Conservation (phyloP, 2,329 filamentous ascomycete species). For the Zasmidium citrigriseum region DNA sequence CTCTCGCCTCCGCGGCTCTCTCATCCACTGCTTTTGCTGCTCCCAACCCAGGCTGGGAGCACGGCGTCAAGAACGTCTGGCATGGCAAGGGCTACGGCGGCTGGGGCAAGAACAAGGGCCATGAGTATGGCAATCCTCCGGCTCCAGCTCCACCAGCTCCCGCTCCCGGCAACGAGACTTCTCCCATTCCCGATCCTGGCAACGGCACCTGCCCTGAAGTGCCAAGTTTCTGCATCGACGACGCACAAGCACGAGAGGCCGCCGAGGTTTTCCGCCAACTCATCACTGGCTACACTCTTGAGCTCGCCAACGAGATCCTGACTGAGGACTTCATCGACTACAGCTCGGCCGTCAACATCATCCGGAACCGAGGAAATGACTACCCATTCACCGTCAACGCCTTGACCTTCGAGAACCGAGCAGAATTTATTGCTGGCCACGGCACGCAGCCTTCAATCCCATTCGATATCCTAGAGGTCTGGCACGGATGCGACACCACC, state of each 20-base stretch:
- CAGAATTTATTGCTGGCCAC: constrained; percentile 32
- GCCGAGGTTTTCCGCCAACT: constrained; percentile 33
- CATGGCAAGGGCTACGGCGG: constrained; percentile 21
- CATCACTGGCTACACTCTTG: constrained; percentile 33
- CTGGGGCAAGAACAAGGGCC: constrained; percentile 21
- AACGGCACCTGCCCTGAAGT: constrained; percentile 4
- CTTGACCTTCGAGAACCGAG: constrained; percentile 27
- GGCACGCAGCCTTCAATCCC: constrained; percentile 32
- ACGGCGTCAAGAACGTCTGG: constrained; percentile 15
- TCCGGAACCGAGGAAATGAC: constrained; percentile 30
- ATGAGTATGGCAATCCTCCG: constrained; percentile 13
- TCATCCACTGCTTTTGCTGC: constrained; percentile 20
- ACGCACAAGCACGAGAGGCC: constrained; percentile 25
- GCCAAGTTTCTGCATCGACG: constrained; percentile 24
- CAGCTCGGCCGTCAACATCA: constrained; percentile 34
- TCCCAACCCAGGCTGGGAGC: constrained; percentile 17
- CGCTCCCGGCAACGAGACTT: constrained; percentile 2
- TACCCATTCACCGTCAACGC: constrained; percentile 27
- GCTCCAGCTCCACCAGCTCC: constrained; percentile 2
- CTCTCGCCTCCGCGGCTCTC: constrained; percentile 23
- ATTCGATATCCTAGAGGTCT: constrained; percentile 33
- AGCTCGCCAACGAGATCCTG: constrained; percentile 29
- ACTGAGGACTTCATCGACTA: constrained; percentile 35
- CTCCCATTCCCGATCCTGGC: constrained; percentile 1
- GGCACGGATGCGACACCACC: constrained; percentile 28